Conservation (phyloP, 2,329 filamentous ascomycete genomes). For the Aspergillus hortae region DNA sequence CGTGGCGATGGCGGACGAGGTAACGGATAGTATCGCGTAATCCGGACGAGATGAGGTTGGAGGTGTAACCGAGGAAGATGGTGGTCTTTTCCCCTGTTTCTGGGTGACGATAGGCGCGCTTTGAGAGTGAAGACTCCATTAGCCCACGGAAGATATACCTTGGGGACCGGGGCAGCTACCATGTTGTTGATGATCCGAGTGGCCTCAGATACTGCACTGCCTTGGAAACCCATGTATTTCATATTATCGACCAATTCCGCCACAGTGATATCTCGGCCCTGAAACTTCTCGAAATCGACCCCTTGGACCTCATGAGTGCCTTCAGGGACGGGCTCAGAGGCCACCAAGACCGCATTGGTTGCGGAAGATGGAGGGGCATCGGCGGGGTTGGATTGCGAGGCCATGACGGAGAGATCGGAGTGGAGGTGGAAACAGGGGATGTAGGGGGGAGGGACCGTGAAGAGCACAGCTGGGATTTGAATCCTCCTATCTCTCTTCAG, state of each 20-base stretch:
- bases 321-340: slow-evolving; percentile 75
- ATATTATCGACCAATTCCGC: slow-evolving; percentile 80
- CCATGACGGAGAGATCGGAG: not conserved
- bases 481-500: no score
- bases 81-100: slow-evolving; percentile 78
- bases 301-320: slow-evolving; percentile 80
- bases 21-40: slow-evolving; percentile 88
- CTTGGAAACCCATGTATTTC: slow-evolving; percentile 82
- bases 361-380: slow-evolving; percentile 53
- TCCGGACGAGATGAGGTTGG: slow-evolving; percentile 94
- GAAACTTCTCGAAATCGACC: slow-evolving; percentile 82
- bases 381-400: slow-evolving; percentile 16
- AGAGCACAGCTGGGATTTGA: not conserved
- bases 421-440: not conserved
- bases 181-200: slow-evolving; percentile 92
- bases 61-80: slow-evolving; percentile 96
- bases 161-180: slow-evolving; percentile 50
- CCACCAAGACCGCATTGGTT: slow-evolving; percentile 77
- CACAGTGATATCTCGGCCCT: slow-evolving; percentile 71
- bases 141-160: not conserved
- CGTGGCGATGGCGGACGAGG: slow-evolving; percentile 86
- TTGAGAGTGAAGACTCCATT: slow-evolving; percentile 19
- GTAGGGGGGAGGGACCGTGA: no score
- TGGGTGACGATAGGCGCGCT: slow-evolving; percentile 77
- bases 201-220: slow-evolving; percentile 77